Percentiles rank a stretch among this genome's conserved stretches.
phyloP scores from a whole-genome alignment of 192 early-diverging fungal genomes.

The Mortierella antarctica region DNA sequence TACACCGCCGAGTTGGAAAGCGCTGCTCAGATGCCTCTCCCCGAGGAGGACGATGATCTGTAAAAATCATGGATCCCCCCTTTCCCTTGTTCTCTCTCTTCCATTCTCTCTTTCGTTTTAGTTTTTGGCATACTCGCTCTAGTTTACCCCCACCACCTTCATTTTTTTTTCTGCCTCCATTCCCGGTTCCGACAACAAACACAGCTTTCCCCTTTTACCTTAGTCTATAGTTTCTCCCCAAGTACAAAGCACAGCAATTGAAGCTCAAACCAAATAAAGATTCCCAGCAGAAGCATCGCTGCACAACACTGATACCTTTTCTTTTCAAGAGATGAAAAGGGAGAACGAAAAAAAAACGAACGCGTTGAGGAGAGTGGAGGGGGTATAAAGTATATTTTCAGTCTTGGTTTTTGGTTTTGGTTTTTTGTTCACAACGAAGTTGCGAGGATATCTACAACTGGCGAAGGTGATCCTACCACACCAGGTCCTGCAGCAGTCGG shows the following conservation, averaged over 20 bases:
- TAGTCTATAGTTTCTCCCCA: not conserved
- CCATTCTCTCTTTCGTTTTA: not conserved
- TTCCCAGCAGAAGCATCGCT: not conserved
- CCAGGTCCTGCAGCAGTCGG: not conserved
- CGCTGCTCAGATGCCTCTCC: slow-evolving; percentile 89
- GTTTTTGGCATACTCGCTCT: slow-evolving; percentile 1
- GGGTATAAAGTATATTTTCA: not conserved
- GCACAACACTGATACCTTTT: not conserved
- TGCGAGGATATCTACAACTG: slow-evolving; percentile 6
- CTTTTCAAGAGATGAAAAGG: not conserved
- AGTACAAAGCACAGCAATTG: not conserved
- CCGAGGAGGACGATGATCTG: slow-evolving; percentile 65
- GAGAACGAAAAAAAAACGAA: not conserved
- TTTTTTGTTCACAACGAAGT: slow-evolving; percentile 3
- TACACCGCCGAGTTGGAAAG: slow-evolving; percentile 83
- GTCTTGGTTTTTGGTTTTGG: not conserved
- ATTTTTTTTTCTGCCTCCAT: not conserved
- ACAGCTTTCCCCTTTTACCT: slow-evolving; percentile 1
- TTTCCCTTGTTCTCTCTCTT: not conserved
- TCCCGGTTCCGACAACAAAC: too few relatives aligned
- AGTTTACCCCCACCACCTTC: slow-evolving; percentile 2
- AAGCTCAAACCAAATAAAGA: slow-evolving; percentile 1
- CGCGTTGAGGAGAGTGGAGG: too few relatives aligned
- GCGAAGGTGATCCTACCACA: not conserved
- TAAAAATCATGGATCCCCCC: slow-evolving; percentile 10